Conservation (phyloP, 257 asterid genomes). For the Mentha longifolia region DNA sequence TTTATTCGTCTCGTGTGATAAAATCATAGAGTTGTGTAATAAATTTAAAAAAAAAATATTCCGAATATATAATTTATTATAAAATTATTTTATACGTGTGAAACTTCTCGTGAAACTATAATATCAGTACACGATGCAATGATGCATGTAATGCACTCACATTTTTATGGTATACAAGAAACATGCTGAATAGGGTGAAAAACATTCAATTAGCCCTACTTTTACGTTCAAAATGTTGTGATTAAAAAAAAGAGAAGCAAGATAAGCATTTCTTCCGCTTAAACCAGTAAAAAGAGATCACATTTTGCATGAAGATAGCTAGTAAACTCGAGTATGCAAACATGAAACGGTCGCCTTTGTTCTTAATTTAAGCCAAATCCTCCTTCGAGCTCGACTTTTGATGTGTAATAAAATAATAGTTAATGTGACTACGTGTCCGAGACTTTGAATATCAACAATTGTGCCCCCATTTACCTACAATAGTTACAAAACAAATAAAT, state of each 20-base stretch:
- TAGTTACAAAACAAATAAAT: too few species aligned
- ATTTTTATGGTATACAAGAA: conserved; percentile 20
- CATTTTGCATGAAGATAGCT: conserved; percentile 25
- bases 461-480: too few species aligned
- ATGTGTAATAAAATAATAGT: not conserved
- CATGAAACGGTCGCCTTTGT: conserved; percentile 1
- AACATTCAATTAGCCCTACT: not conserved
- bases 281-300: conserved; percentile 31
- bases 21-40: too few species aligned
- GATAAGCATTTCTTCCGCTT: conserved; percentile 25
- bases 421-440: not conserved
- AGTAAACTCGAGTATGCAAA: not conserved
- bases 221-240: not conserved
- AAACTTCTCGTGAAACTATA: conserved; percentile 5
- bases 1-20: too few species aligned
- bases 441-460: not conserved
- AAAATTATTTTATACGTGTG: not conserved
- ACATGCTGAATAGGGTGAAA: conserved; percentile 15
- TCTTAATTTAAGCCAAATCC: not conserved
- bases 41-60: too few species aligned
- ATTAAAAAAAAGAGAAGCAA: conserved; percentile 13
- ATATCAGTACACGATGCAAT: conserved; percentile 15
- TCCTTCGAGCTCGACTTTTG: conserved; percentile 6
- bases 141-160: conserved; percentile 23
- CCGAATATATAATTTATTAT: too few species aligned